A percentile compares a stretch with the other conserved stretches of the same genome.
These are phyloP conservation scores for Dothideomycetes sp. DNA, from an alignment of 2,329 filamentous ascomycete genomes.

Conservation along the genomic window DNA sequence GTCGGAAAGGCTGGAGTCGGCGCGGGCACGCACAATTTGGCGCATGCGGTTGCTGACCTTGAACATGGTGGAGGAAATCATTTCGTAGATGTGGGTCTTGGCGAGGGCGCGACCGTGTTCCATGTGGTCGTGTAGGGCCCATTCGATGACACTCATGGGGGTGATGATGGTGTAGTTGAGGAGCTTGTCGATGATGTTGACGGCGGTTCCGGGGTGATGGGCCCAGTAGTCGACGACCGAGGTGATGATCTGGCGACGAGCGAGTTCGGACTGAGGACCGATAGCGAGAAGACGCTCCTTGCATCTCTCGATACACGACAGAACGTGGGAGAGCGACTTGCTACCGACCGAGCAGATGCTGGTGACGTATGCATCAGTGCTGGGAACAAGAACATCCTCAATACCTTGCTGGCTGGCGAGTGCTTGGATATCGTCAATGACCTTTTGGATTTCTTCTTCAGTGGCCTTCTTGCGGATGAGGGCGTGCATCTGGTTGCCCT, in stretches of 20 bases:
- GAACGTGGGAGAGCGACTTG: slow-evolving; percentile 90
- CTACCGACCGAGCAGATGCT: slow-evolving; percentile 87
- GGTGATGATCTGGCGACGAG: slow-evolving; percentile 78
- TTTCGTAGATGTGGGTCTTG: slow-evolving; percentile 73
- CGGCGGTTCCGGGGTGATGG: slow-evolving; percentile 81
- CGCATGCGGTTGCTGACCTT: slow-evolving; percentile 84
- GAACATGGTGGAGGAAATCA: slow-evolving; percentile 76
- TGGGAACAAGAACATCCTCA: slow-evolving; percentile 67
- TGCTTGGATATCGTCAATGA: slow-evolving; percentile 74
- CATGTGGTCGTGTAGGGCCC: slow-evolving; percentile 65
- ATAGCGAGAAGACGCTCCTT: slow-evolving; percentile 80
- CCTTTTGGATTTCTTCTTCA: slow-evolving; percentile 75
- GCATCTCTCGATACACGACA: slow-evolving; percentile 90
- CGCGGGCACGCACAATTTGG: slow-evolving; percentile 60
- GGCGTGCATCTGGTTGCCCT: slow-evolving; percentile 72
- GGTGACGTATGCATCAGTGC: slow-evolving; percentile 88
- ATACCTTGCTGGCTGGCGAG: slow-evolving; percentile 61
- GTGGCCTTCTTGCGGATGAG: slow-evolving; percentile 76
- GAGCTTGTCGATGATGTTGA: slow-evolving; percentile 91
- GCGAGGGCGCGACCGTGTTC: slow-evolving; percentile 50
- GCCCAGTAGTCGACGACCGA: slow-evolving; percentile 90
- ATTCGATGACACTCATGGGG: slow-evolving; percentile 76
- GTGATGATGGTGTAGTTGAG: slow-evolving; percentile 94
- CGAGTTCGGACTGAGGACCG: slow-evolving; percentile 63
- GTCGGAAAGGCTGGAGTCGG: slow-evolving; percentile 34